Evolutionary conservation across 23 red algal species (phyloP).

Genomic region (Gracilaria gracilis): DNA sequence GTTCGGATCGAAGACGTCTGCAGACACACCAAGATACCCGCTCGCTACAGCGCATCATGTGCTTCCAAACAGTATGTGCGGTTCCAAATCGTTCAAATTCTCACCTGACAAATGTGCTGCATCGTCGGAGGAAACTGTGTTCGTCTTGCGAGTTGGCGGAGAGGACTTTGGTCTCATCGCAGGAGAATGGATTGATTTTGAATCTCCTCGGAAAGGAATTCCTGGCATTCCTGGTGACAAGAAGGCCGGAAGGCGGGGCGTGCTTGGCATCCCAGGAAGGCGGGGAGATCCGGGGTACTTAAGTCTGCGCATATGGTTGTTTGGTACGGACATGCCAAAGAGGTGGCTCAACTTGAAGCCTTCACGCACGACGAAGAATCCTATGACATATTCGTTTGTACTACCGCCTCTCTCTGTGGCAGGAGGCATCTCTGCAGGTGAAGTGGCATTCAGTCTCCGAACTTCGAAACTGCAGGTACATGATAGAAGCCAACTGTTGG

Average conservation of each 20-base stretch:
- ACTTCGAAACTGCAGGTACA: not conserved
- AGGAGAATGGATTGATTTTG: not conserved
- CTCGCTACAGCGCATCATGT: not conserved
- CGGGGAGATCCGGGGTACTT: not conserved
- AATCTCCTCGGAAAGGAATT: not conserved
- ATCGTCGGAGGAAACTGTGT: not conserved
- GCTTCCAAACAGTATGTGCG: conserved; percentile 6
- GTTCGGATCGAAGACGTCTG: not conserved
- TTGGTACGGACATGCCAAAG: not conserved
- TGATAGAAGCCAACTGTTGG: conserved; percentile 21
- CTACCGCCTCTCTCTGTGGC: not conserved
- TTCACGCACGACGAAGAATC: not conserved
- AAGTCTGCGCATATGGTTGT: not conserved
- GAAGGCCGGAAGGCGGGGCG: not conserved
- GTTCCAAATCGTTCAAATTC: not conserved
- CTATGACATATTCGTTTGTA: not conserved
- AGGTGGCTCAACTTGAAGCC: not conserved
- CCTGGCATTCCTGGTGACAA: not conserved
- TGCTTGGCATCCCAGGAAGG: not conserved
- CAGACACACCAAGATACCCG: not conserved
- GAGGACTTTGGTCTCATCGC: not conserved
- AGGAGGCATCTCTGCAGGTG: not conserved
- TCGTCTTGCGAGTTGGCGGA: conserved; percentile 14
- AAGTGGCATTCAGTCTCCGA: not conserved
- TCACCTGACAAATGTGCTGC: not conserved